phyloP scores from a whole-genome alignment of 352 stramenopile genomes.

The Phytopythium delawarense region DNA sequence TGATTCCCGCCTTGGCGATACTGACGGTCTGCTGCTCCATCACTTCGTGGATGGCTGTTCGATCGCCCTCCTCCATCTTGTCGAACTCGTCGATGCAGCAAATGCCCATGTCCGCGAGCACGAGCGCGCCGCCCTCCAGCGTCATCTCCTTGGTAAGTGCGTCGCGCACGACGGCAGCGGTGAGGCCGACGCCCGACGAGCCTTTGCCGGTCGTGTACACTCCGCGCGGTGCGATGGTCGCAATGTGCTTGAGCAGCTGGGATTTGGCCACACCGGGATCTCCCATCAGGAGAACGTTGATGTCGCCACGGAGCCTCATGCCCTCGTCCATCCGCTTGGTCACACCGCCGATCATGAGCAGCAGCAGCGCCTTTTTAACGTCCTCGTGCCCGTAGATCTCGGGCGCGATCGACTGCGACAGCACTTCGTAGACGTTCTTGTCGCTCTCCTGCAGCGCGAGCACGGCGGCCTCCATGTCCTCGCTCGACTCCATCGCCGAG shows the following conservation, averaged over 20 bases:
- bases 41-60: constrained; percentile 99
- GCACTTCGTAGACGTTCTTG: constrained; percentile 88
- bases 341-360: constrained; percentile 95
- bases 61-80: constrained; percentile 98
- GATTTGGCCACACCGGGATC: constrained; percentile 98
- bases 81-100: constrained; percentile 99
- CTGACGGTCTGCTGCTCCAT: constrained; percentile 99
- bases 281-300: constrained; percentile 99
- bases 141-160: constrained; percentile 92
- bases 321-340: constrained; percentile 89
- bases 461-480: constrained; percentile 80
- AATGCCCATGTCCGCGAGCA: constrained; percentile 98
- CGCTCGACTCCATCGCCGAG: constrained; percentile 87
- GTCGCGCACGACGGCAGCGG: constrained; percentile 96
- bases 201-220: constrained; percentile 99
- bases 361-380: constrained; percentile 98
- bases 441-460: constrained; percentile 59
- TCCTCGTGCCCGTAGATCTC: constrained; percentile 99
- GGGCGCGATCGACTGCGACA: constrained; percentile 95
- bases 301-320: constrained; percentile 97
- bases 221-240: constrained; percentile 92
- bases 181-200: constrained; percentile 97
- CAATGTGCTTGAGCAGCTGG: constrained; percentile 99
- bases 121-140: constrained; percentile 93
- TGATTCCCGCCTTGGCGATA: constrained; percentile 99